Conservation (phyloP, 2,329 filamentous ascomycete genomes). For the Macroventuria anomochaeta region DNA sequence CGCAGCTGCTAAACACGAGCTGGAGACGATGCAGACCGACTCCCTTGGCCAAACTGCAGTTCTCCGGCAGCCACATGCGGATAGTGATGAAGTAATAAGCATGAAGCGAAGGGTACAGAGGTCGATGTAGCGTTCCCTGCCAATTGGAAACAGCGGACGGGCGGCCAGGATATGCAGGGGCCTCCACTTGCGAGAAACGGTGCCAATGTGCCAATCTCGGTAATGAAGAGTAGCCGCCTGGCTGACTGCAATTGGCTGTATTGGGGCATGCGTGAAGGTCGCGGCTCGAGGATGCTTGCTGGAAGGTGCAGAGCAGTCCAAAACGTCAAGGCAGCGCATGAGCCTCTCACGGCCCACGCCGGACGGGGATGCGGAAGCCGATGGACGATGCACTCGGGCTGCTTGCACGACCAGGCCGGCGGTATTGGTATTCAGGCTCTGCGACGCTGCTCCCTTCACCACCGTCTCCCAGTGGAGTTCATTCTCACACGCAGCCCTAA, state of each 20-base stretch:
- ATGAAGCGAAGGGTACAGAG: conserved; percentile 2
- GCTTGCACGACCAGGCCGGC: conserved; percentile 5
- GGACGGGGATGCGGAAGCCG: conserved; percentile 20
- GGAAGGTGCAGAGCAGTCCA: conserved; percentile 2
- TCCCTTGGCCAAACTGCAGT: background rate
- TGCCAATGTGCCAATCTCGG: conserved; percentile 11
- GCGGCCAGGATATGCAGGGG: conserved; percentile 14
- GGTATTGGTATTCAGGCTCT: conserved; percentile 7
- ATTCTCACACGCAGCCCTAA: background rate
- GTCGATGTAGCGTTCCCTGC: conserved; percentile 1
- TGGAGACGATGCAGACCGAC: background rate
- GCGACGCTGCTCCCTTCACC: conserved; percentile 28
- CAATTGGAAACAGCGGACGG: conserved; percentile 10
- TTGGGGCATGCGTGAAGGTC: conserved; percentile 9
- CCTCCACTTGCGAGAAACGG: conserved; percentile 4
- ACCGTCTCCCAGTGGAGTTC: conserved; percentile 21
- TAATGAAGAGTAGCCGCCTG: conserved; percentile 3
- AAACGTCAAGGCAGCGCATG: conserved; percentile 12
- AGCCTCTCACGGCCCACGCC: conserved; percentile 11
- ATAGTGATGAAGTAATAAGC: background rate
- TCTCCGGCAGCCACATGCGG: background rate
- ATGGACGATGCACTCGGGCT: conserved; percentile 13
- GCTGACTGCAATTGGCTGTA: background rate
- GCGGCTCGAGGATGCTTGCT: background rate
- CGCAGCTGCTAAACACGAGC: conserved; percentile 3